Evolutionary conservation across 2,329 filamentous ascomycete species (phyloP), one percentile per base, ranked within the genome.

Genomic region (Aaosphaeria pasadenensis): DNA sequence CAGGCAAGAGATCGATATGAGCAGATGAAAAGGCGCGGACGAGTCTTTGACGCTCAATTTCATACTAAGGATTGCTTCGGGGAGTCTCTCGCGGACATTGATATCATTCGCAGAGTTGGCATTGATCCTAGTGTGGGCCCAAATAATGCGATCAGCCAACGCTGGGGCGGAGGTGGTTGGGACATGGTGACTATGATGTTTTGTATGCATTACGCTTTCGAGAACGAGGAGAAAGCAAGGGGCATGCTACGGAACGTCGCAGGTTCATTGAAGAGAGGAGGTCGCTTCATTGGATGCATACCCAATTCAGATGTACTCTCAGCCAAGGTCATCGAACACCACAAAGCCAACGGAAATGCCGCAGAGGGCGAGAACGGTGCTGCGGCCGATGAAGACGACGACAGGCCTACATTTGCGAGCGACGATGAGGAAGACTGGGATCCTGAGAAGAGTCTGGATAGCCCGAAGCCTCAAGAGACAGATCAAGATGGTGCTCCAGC

Each of bases 181-280:
- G 94, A 99, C 67, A 88, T 97, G 39, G 92, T 99, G 54, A 91
- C 87, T 65, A 96, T 96, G 83, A 99, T 99, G 94, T 99, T 99
- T 71, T 95, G 91, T 63, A 94, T 99, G 85, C 94, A 99, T 74
- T 99, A 99, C 69, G 91, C 94, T 5, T 99, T 97, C 59, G 94
- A 97, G 75, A 89, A 79, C 45, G 92, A 99, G 70, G 82, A 84
- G 42, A 95, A 96, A 70, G 90, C 92, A 2, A 84, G 90, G 40
- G 88, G 84, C 53, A 97, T 99, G 94, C 79, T 99, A 47, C 83
- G 85, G 62, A 99, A 99, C 64, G 92, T 99, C 3, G 87, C 94
- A 0, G 88, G 91, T 1, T 83, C 88, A 2, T 72, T 99, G 62
- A 96, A 92, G 70, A 96, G 97, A 67, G 94, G 94, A 28, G 94